These are phyloP conservation scores for Colletotrichum somersetense DNA, from an alignment of 2,329 filamentous ascomycete genomes.

Conservation along the genomic window DNA sequence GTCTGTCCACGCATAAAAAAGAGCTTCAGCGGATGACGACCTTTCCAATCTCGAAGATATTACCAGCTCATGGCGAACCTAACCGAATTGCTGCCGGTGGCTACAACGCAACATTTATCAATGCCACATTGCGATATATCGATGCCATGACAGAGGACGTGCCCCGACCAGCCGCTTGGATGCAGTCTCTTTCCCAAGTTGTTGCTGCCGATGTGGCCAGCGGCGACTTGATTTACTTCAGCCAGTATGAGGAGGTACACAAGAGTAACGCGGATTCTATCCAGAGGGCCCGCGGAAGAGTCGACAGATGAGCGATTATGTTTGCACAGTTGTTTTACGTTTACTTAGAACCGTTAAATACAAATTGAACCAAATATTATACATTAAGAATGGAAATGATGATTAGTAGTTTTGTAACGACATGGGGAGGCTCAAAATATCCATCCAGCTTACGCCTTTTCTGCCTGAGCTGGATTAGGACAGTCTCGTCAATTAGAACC, in stretches of 20 bases:
- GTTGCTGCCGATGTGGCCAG: constrained; percentile 31
- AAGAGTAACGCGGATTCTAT: constrained; percentile 34
- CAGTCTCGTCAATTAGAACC: not conserved
- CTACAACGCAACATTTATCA: constrained; percentile 38
- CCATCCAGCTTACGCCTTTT: not conserved
- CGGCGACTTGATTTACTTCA: constrained; percentile 38
- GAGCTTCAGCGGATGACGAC: constrained; percentile 30
- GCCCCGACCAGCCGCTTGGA: constrained; percentile 32
- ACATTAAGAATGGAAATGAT: not conserved
- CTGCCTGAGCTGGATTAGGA: not conserved
- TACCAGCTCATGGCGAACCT: constrained; percentile 36
- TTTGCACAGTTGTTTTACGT: not conserved
- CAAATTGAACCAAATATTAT: not conserved
- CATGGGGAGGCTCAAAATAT: not conserved
- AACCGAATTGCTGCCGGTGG: constrained; percentile 28
- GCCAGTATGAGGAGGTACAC: constrained; percentile 39
- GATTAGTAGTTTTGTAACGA: not conserved
- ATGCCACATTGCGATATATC: constrained; percentile 35
- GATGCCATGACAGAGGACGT: constrained; percentile 37
- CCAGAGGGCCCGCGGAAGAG: constrained; percentile 11
- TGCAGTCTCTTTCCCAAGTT: constrained; percentile 31
- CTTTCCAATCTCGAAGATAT: constrained; percentile 35
- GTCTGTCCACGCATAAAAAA: constrained; percentile 25
- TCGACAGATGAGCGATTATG: no score
- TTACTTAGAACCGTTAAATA: no score